A percentile compares a stretch with the other conserved stretches of the same genome.
Evolutionary conservation across 73 alveolate species (phyloP).

Genomic region (Tetrahymena malaccensis): DNA sequence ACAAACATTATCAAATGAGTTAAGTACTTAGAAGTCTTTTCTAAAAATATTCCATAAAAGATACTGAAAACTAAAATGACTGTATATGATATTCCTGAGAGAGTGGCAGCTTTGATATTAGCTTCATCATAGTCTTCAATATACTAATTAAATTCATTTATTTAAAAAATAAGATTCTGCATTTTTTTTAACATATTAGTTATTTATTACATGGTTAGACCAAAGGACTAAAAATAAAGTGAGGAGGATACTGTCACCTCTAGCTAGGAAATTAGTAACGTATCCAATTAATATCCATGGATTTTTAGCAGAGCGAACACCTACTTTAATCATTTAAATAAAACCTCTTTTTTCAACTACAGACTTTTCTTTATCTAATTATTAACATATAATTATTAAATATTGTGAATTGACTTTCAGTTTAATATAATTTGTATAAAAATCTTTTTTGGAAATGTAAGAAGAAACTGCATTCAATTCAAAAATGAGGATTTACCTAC

Average conservation of each 20-base stretch:
- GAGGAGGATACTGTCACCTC: slow-evolving; percentile 33
- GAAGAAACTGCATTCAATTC: too few species aligned
- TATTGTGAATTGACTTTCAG: neutral
- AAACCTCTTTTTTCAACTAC: neutral
- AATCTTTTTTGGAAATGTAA: neutral
- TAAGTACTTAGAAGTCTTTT: slow-evolving; percentile 12
- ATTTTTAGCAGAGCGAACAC: slow-evolving; percentile 25
- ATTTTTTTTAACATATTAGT: neutral
- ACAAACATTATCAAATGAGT: slow-evolving; percentile 14
- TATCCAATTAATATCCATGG: slow-evolving; percentile 36
- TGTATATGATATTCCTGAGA: slow-evolving; percentile 25
- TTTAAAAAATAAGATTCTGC: too few species aligned
- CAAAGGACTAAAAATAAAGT: slow-evolving; percentile 29
- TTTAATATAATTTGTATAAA: neutral
- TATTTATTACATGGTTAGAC: slow-evolving; percentile 20
- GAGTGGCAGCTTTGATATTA: slow-evolving; percentile 29
- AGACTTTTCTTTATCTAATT: neutral
- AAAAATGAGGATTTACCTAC: neutral
- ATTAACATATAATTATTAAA: neutral
- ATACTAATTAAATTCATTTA: neutral
- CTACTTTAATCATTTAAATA: slow-evolving; percentile 16
- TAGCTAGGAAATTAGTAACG: slow-evolving; percentile 37
- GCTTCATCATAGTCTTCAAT: slow-evolving; percentile 30
- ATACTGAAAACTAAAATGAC: slow-evolving; percentile 21
- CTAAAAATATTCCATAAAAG: slow-evolving; percentile 23